Percentiles rank a stretch among this genome's conserved stretches.
Conservation (phyloP, 345 rosid species). For the Nephelium lappaceum region DNA sequence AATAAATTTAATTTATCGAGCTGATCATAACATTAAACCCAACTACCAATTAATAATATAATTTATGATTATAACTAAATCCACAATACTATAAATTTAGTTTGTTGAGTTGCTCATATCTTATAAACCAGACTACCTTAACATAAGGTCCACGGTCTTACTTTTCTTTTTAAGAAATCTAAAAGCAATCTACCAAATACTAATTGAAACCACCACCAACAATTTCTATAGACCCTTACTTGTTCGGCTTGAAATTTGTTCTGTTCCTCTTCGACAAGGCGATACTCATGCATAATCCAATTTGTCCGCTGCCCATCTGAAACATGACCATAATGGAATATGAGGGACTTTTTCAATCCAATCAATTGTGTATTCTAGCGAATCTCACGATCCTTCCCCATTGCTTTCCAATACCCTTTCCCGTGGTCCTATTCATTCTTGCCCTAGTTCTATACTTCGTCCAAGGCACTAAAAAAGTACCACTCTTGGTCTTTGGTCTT, state of each 20-base stretch:
- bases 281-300: conserved; percentile 88
- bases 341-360: conserved; percentile 70
- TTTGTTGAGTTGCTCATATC: neutral
- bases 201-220: conserved; percentile 4
- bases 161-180: conserved; percentile 1
- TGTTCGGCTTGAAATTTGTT: conserved; percentile 42
- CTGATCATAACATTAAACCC: neutral
- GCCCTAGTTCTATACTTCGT: conserved; percentile 73
- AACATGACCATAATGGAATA: conserved; percentile 63
- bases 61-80: neutral
- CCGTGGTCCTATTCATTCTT: conserved; percentile 64
- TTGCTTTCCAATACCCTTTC: conserved; percentile 72
- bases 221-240: conserved; percentile 36
- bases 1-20: neutral
- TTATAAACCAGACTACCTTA: neutral
- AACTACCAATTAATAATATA: too few species aligned
- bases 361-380: conserved; percentile 34
- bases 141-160: neutral
- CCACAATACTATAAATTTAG: neutral
- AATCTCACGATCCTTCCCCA: conserved; percentile 61
- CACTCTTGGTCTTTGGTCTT: conserved; percentile 76
- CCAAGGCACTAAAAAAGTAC: conserved; percentile 77
- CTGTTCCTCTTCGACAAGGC: too few species aligned
- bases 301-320: conserved; percentile 64
- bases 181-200: neutral